Evolutionary conservation across 805 yeast species (phyloP).

Genomic region (Starmerella davenportii): DNA sequence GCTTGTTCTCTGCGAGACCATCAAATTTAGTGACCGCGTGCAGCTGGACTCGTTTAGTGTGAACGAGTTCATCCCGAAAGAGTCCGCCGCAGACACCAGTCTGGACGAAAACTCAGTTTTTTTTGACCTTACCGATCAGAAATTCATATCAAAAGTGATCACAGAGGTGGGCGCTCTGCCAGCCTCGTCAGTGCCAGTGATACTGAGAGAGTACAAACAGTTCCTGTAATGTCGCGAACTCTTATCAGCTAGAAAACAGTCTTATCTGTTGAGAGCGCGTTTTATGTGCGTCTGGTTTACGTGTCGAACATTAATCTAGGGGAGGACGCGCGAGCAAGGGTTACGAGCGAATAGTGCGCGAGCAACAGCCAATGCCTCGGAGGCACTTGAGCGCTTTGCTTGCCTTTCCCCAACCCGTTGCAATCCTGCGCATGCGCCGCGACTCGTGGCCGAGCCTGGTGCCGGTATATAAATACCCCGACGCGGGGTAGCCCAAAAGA

Average conservation of each 20-base stretch:
- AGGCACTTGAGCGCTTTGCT: too few species aligned
- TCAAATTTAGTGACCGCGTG: slow-evolving; percentile 86
- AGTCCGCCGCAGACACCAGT: slow-evolving; percentile 21
- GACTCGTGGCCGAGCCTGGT: too few species aligned
- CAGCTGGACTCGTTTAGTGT: slow-evolving; percentile 90
- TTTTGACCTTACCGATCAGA: slow-evolving; percentile 90
- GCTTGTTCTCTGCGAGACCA: slow-evolving; percentile 82
- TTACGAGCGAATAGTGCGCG: too few species aligned
- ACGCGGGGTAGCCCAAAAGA: too few species aligned
- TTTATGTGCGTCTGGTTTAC: too few species aligned
- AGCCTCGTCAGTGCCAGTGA: slow-evolving; percentile 95
- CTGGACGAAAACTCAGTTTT: slow-evolving; percentile 58
- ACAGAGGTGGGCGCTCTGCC: slow-evolving; percentile 94
- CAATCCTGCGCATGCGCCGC: too few species aligned
- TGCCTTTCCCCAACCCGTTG: too few species aligned
- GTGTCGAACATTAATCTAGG: too few species aligned
- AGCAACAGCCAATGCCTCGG: too few species aligned
- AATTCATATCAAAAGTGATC: slow-evolving; percentile 79
- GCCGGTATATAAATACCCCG: too few species aligned
- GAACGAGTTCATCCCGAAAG: slow-evolving; percentile 45
- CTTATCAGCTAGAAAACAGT: too few species aligned
- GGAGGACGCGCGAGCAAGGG: too few species aligned
- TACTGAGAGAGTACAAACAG: slow-evolving; percentile 60
- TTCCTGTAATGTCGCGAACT: slow-evolving; percentile 4
- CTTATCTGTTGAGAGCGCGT: neutral